Conservation (phyloP, 2,329 filamentous ascomycete genomes). For the Trichoderma sp. region DNA sequence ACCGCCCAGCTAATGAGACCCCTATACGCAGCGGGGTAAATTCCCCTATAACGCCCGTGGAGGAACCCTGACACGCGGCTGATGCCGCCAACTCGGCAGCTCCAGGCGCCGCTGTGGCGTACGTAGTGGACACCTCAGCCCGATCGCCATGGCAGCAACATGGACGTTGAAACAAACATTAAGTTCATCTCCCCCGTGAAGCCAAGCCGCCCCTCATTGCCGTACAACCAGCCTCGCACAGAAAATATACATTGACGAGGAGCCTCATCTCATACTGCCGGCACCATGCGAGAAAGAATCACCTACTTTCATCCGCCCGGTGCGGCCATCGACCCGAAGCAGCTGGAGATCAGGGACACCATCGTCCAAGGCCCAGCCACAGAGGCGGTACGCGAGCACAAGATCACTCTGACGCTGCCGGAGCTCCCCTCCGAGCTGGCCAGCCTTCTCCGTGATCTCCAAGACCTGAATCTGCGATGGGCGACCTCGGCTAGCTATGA, state of each 20-base stretch:
- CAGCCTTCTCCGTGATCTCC: slow-evolving; percentile 61
- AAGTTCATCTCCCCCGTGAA: not conserved
- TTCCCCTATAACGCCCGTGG: slow-evolving; percentile 14
- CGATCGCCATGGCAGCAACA: not conserved
- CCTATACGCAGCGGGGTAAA: slow-evolving; percentile 8
- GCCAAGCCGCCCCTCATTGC: not conserved
- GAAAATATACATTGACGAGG: not conserved
- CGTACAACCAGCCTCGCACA: not conserved
- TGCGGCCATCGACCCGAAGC: slow-evolving; percentile 63
- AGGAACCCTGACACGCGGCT: not conserved
- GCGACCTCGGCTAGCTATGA: slow-evolving; percentile 60
- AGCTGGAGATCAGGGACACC: slow-evolving; percentile 58
- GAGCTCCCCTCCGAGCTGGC: slow-evolving; percentile 73
- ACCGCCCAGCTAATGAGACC: slow-evolving; percentile 1
- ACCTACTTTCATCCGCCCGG: slow-evolving; percentile 75
- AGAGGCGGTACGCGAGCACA: slow-evolving; percentile 73
- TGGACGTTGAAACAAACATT: not conserved
- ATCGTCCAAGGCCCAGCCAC: slow-evolving; percentile 60
- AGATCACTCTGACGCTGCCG: slow-evolving; percentile 69
- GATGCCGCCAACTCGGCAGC: not conserved
- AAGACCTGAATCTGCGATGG: slow-evolving; percentile 81
- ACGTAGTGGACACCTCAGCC: slow-evolving; percentile 23
- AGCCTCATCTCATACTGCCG: not conserved
- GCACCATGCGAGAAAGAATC: slow-evolving; percentile 71
- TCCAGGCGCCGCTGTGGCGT: not conserved